These are phyloP conservation scores for Leishmania turanica DNA, from an alignment of 208 protist species.

Conservation along the genomic window DNA sequence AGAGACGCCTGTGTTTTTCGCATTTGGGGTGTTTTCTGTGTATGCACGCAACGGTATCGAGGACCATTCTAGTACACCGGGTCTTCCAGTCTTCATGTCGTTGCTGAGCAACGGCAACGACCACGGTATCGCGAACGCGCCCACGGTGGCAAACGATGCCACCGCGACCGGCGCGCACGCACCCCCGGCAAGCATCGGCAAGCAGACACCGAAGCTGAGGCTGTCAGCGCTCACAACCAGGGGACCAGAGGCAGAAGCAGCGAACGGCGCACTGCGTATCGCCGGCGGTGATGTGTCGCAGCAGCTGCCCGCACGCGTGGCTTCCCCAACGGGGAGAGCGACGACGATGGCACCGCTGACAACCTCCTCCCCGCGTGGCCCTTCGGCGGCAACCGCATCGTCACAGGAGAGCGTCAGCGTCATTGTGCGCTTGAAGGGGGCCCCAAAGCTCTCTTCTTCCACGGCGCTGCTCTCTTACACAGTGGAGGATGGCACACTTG, in stretches of 20 bases:
- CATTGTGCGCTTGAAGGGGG: conserved; percentile 36
- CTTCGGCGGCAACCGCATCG: neutral
- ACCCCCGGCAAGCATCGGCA: neutral
- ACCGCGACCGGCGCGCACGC: neutral
- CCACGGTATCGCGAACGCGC: neutral
- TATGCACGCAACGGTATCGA: neutral
- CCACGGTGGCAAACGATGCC: neutral
- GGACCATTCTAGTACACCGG: neutral
- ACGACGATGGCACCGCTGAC: neutral
- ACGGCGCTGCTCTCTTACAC: conserved; percentile 15
- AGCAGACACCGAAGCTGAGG: neutral
- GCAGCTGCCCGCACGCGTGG: neutral
- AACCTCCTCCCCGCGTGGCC: neutral
- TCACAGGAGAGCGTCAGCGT: conserved; percentile 42
- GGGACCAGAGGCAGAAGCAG: neutral
- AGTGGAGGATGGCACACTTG: conserved; percentile 22
- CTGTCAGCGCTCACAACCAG: neutral
- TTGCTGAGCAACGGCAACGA: neutral
- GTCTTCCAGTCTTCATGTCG: conserved; percentile 2
- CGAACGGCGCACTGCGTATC: neutral
- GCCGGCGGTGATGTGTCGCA: neutral
- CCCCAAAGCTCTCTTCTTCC: neutral
- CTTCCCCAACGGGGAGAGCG: neutral
- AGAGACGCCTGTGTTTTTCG: neutral
- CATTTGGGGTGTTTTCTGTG: neutral